Evolutionary conservation across 768 basidiomycete genomes (phyloP).

Genomic region (Austroboletus festivus): DNA sequence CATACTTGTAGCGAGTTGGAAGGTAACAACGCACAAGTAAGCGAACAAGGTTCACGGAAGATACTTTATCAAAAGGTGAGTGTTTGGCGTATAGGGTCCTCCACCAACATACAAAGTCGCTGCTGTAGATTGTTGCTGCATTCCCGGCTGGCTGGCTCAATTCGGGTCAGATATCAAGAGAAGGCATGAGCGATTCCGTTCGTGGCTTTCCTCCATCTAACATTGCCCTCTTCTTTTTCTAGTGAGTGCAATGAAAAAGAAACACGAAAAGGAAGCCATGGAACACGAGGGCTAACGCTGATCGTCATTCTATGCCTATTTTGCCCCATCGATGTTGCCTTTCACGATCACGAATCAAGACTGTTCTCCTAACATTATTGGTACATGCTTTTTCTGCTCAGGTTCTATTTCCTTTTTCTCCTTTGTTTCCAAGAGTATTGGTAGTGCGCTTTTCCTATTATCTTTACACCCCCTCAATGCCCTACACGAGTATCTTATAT

Average conservation of each 20-base stretch:
- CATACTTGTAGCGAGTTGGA: constrained; percentile 47
- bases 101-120: background rate
- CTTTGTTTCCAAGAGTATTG: background rate
- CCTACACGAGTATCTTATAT: constrained; percentile 14
- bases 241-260: constrained; percentile 89
- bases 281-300: constrained; percentile 53
- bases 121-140: constrained; percentile 61
- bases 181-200: constrained; percentile 51
- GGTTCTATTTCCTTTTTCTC: background rate
- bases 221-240: background rate
- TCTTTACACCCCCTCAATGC: background rate
- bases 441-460: background rate
- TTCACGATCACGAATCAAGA: background rate
- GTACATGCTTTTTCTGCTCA: constrained; percentile 2
- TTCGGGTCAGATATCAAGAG: constrained; percentile 81
- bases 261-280: constrained; percentile 66
- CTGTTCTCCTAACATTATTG: constrained; percentile 21
- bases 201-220: background rate
- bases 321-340: background rate
- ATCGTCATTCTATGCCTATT: constrained; percentile 1
- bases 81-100: background rate
- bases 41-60: constrained; percentile 80
- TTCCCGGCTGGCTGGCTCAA: constrained; percentile 86
- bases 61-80: constrained; percentile 73
- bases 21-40: constrained; percentile 65